These are phyloP conservation scores for Torulaspora indica DNA, from an alignment of 805 yeast genomes.

Conservation along the genomic window DNA sequence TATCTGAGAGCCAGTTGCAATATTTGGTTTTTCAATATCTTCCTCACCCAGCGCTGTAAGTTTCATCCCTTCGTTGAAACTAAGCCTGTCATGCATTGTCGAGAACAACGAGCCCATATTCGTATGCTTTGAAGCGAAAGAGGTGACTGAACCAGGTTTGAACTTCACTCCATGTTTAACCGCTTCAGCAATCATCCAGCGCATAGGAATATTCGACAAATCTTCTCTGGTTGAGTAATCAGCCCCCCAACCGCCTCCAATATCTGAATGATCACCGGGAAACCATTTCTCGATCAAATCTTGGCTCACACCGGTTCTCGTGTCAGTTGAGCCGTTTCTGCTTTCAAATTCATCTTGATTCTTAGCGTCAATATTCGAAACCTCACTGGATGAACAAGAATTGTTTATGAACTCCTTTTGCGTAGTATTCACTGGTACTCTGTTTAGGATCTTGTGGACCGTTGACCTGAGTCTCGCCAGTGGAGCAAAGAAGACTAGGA, in stretches of 20 bases:
- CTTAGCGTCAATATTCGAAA: background rate
- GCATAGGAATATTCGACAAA: constrained; percentile 48
- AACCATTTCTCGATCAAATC: constrained; percentile 53
- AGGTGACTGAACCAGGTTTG: constrained; percentile 39
- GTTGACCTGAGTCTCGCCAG: too few relatives aligned
- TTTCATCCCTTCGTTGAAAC: constrained; percentile 21
- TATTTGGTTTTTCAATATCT: constrained; percentile 1
- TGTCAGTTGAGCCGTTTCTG: constrained; percentile 1
- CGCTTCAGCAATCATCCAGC: constrained; percentile 60
- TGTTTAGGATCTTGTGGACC: too few relatives aligned
- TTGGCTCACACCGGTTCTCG: constrained; percentile 14
- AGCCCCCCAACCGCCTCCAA: constrained; percentile 63
- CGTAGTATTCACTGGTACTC: too few relatives aligned
- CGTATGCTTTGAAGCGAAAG: constrained; percentile 40
- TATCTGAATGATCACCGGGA: constrained; percentile 64
- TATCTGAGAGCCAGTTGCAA: too few relatives aligned
- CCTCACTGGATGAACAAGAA: background rate
- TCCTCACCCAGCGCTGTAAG: constrained; percentile 5
- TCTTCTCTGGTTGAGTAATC: constrained; percentile 39
- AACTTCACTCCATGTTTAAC: constrained; percentile 47
- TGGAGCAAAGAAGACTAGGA: background rate
- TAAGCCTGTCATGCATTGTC: constrained; percentile 48
- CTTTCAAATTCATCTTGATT: background rate
- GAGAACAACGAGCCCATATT: constrained; percentile 43
- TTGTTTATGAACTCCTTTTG: background rate